Evolutionary conservation across 257 asterid species (phyloP).

Genomic region (Solanum rostratum): DNA sequence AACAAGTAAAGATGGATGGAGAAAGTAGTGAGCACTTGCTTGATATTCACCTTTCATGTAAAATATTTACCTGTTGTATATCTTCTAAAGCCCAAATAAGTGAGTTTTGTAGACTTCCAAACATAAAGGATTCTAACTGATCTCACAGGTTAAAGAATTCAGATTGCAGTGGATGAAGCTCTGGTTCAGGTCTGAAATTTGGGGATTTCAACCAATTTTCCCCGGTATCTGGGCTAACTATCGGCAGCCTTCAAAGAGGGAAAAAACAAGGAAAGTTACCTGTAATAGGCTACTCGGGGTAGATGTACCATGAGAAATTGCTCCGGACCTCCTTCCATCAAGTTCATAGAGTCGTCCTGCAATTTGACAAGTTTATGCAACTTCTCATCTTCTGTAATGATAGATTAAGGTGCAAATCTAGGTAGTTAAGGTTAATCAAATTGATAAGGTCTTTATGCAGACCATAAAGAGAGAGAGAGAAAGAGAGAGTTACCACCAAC

Average conservation of each 20-base stretch:
- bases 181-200: background rate
- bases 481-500: background rate
- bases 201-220: background rate
- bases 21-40: background rate
- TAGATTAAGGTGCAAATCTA: background rate
- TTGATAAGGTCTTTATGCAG: background rate
- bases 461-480: background rate
- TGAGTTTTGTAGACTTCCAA: background rate
- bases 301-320: slow-evolving; percentile 71
- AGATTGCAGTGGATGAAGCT: background rate
- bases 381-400: background rate
- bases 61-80: background rate
- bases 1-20: too few species aligned
- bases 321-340: slow-evolving; percentile 77
- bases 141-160: background rate
- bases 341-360: slow-evolving; percentile 79
- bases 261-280: slow-evolving; percentile 16
- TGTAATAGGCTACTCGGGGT: slow-evolving; percentile 44
- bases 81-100: background rate
- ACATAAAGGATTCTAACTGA: background rate
- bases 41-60: background rate
- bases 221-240: background rate
- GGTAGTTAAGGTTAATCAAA: background rate
- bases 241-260: background rate
- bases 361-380: background rate